A percentile compares a stretch with the other conserved stretches of the same genome.
These are phyloP conservation scores for Pseudopyricularia cyperi DNA, from an alignment of 2,329 filamentous ascomycete genomes.

Conservation along the genomic window DNA sequence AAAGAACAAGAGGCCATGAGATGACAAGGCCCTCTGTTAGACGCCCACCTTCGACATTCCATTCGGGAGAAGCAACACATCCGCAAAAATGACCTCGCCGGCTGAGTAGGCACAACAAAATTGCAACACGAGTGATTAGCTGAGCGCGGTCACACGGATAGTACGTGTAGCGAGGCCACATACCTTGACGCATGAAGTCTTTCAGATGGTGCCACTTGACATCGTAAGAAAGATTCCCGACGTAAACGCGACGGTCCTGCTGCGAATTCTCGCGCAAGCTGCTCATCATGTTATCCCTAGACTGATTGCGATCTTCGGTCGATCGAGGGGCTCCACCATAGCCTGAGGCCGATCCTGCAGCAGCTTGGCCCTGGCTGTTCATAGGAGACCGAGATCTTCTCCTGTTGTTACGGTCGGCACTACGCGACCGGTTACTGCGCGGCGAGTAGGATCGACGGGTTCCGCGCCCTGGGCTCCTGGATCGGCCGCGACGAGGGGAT, in stretches of 20 bases:
- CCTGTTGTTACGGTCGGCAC: slow-evolving; percentile 60
- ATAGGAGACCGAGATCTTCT: slow-evolving; percentile 79
- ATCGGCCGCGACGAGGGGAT: slow-evolving; percentile 66
- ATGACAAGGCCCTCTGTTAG: slow-evolving; percentile 56
- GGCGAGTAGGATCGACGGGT: slow-evolving; percentile 69
- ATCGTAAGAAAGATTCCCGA: slow-evolving; percentile 97
- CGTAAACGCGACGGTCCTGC: slow-evolving; percentile 98
- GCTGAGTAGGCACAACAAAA: slow-evolving; percentile 38
- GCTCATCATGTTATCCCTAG: slow-evolving; percentile 93
- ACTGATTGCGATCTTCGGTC: slow-evolving; percentile 69
- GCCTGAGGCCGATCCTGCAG: slow-evolving; percentile 56
- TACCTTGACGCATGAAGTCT: slow-evolving; percentile 99
- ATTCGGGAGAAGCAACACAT: slow-evolving; percentile 98
- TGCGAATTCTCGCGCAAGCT: slow-evolving; percentile 88
- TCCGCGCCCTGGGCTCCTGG: slow-evolving; percentile 65
- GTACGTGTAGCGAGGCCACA: slow-evolving; percentile 28
- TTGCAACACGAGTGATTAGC: neutral
- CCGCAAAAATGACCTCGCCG: slow-evolving; percentile 98
- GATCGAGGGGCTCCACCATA: slow-evolving; percentile 60
- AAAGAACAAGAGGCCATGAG: slow-evolving; percentile 32
- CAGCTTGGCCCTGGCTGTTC: slow-evolving; percentile 56
- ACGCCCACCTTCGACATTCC: slow-evolving; percentile 99
- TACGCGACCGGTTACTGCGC: slow-evolving; percentile 60
- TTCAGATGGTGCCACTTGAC: slow-evolving; percentile 99
- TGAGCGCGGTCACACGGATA: neutral